Base-by-base conservation (phyloP, 495 filamentous ascomycete genomes). In the Aspergillus incahuasiensis region DNA sequence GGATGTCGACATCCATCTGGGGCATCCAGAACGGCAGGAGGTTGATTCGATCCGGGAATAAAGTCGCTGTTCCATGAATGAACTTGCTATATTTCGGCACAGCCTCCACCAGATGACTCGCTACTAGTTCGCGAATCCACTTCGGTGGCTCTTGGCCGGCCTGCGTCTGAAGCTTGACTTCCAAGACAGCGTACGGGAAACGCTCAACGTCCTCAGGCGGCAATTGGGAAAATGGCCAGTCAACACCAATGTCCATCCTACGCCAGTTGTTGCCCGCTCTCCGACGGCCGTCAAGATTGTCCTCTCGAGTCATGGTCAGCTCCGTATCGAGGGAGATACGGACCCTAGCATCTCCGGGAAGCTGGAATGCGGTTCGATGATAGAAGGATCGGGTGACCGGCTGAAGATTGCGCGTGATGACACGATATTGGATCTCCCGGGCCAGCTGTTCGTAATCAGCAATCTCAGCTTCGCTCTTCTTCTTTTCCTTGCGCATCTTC, bases 61-160 rank as follows among this genome's bases (percentile, higher is more conserved):
- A 69, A 0, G 82, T 89, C 8, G 92, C 90, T 0, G 85, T 88
- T 47, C 94, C 94, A 69, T 99, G 94, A 56, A 99, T 99, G 71
- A 97, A 99, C 74, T 99, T 99, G 62, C 91, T 96, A 76, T 96
- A 99, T 66, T 99, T 99, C 48, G 94, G 94, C 1, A 97, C 92
- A 1, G 95, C 94, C 69, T 99, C 94, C 13, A 99, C 94, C 21
- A 99, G 80, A 69, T 99, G 94, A 61, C 88, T 94, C 15, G 90
- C 80, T 20, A 89, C 94, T 40, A 99, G 78, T 60, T 96, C 90
- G 11, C 89, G 86, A 54, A 97, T 92, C 94, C 94, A 99, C 63
- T 92, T 85, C 0, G 94, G 94, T 20, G 95, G 94, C 63, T 96
- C 91, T 69, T 97, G 92, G n/a, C 95, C 94, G 30, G 87, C 85